Evolutionary conservation across 805 yeast species (phyloP).

Genomic region (Wickerhamiella azyma): DNA sequence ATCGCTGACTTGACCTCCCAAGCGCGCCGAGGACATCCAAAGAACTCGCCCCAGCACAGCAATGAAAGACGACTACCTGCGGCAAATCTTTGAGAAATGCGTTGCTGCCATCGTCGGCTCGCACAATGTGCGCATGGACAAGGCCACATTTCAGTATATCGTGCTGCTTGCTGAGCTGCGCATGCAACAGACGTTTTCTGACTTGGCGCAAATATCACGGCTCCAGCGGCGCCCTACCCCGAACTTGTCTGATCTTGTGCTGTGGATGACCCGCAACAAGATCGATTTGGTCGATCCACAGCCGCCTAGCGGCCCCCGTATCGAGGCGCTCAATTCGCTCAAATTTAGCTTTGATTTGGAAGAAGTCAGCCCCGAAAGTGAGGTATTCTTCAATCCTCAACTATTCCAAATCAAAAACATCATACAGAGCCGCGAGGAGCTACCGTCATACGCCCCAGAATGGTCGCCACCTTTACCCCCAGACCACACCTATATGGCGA

Average conservation of each 20-base stretch:
- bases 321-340: constrained; percentile 19
- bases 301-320: constrained; percentile 14
- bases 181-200: constrained; percentile 19
- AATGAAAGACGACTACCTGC: constrained; percentile 15
- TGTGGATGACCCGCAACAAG: constrained; percentile 21
- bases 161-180: constrained; percentile 24
- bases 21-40: too few species aligned
- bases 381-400: constrained; percentile 37
- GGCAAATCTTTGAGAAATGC: constrained; percentile 18
- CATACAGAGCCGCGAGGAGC: not conserved
- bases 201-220: constrained; percentile 20
- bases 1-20: not conserved
- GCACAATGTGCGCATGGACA: constrained; percentile 13
- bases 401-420: constrained; percentile 8
- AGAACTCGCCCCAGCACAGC: not conserved
- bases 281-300: constrained; percentile 23
- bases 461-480: constrained; percentile 90
- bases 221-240: constrained; percentile 27
- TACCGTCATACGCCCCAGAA: constrained; percentile 29
- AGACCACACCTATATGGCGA: constrained; percentile 74
- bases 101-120: constrained; percentile 18
- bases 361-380: constrained; percentile 30
- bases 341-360: constrained; percentile 22
- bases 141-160: constrained; percentile 20
- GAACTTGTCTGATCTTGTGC: constrained; percentile 23